Evolutionary conservation across 202 grass and related monocot species (phyloP).

Genomic region (Carex arenaria): DNA sequence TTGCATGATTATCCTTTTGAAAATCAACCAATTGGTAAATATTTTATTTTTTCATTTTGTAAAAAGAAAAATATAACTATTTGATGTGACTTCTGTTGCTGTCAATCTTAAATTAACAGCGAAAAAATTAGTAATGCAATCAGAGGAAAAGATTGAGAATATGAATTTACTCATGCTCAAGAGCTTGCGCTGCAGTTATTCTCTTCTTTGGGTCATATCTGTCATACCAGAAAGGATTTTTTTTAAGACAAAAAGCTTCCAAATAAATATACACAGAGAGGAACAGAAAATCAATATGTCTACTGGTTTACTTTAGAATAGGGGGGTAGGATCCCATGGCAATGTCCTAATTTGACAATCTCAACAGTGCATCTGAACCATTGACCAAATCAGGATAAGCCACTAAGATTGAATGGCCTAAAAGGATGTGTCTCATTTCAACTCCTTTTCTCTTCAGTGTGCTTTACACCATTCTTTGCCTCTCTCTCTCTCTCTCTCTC

Average conservation of each 20-base stretch:
- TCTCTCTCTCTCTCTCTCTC: background rate
- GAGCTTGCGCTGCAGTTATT: conserved; percentile 90
- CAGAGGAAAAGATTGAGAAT: conserved; percentile 22
- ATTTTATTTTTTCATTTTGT: no score
- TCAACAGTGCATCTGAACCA: background rate
- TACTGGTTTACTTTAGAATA: background rate
- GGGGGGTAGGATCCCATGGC: background rate
- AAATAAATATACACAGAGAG: conserved; percentile 14
- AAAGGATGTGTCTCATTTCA: background rate
- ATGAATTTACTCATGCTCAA: conserved; percentile 89
- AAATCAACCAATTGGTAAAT: no score
- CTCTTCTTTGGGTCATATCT: conserved; percentile 98
- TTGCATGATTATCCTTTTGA: background rate
- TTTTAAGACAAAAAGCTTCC: conserved; percentile 16
- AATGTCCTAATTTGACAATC: conserved; percentile 6
- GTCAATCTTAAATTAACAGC: background rate
- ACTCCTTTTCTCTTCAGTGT: background rate
- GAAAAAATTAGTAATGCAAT: background rate
- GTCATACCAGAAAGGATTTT: conserved; percentile 27
- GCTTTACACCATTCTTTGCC: background rate
- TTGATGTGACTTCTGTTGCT: background rate
- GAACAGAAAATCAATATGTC: background rate
- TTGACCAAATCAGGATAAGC: background rate
- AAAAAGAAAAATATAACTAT: background rate
- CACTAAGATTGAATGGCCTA: background rate